Evolutionary conservation across 176 grass and related monocot genomes (phyloP).

Genomic region (Poa pratensis): DNA sequence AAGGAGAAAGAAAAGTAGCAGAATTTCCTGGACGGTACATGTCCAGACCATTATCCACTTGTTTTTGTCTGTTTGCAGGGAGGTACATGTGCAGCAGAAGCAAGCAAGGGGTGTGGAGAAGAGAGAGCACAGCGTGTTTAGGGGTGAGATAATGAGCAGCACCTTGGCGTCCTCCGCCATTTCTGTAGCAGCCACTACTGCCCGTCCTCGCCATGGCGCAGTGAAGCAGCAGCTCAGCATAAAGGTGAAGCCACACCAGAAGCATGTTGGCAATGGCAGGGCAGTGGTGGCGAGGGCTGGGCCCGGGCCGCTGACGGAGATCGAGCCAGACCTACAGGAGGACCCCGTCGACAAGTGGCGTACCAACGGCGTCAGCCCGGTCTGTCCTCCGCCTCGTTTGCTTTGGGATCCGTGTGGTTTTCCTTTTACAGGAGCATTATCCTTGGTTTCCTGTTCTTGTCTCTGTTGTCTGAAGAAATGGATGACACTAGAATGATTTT

Average conservation of each 20-base stretch:
- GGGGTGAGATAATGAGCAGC: constrained; percentile 51
- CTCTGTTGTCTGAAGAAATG: constrained; percentile 13
- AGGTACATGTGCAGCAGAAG: constrained; percentile 3
- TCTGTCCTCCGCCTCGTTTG: constrained; percentile 39
- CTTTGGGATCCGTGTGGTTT: neutral
- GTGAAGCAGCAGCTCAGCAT: constrained; percentile 30
- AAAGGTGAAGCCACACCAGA: constrained; percentile 36
- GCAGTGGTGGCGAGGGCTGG: constrained; percentile 54
- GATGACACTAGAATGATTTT: constrained; percentile 10
- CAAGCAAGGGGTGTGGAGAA: constrained; percentile 33
- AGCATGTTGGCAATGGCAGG: constrained; percentile 25
- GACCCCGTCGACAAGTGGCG: constrained; percentile 71
- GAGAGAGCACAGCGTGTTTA: neutral
- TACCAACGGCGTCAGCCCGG: constrained; percentile 71
- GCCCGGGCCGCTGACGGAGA: constrained; percentile 60
- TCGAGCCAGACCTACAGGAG: constrained; percentile 85
- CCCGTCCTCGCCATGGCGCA: constrained; percentile 38
- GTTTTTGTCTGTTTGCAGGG: constrained; percentile 40
- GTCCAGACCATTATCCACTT: constrained; percentile 50
- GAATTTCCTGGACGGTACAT: constrained; percentile 49
- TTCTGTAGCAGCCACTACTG: constrained; percentile 32
- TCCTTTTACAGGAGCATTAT: neutral
- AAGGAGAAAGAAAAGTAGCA: neutral
- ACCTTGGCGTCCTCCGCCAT: constrained; percentile 45
- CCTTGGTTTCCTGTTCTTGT: constrained; percentile 22